Evolutionary conservation across 2,329 filamentous ascomycete species (phyloP).

Genomic region (Orbilia quercus): DNA sequence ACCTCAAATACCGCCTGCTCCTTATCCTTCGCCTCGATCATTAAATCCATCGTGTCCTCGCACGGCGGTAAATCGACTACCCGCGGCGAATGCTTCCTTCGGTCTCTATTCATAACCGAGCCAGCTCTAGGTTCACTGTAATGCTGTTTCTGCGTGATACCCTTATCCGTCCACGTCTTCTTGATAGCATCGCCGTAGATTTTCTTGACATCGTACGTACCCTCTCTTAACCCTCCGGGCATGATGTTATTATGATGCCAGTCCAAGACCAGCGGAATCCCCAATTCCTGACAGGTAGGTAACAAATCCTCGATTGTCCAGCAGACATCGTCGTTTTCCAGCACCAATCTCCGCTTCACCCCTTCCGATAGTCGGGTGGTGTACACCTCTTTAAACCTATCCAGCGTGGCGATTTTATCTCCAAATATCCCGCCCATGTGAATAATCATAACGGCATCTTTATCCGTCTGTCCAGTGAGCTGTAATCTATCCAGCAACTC

Average conservation of each 20-base stretch:
- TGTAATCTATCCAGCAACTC: constrained; percentile 83
- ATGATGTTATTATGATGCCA: constrained; percentile 97
- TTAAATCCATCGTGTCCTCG: constrained; percentile 85
- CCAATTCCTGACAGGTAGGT: constrained; percentile 90
- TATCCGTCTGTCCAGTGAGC: constrained; percentile 79
- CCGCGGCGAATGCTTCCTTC: constrained; percentile 85
- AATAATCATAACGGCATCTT: constrained; percentile 91
- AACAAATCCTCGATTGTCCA: constrained; percentile 94
- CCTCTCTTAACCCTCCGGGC: constrained; percentile 79
- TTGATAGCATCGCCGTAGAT: constrained; percentile 79
- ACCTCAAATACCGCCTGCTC: constrained; percentile 95
- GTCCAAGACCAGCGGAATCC: constrained; percentile 91
- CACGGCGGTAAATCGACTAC: constrained; percentile 86
- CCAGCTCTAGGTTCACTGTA: constrained; percentile 83
- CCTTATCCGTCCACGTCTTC: constrained; percentile 84
- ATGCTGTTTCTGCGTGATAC: constrained; percentile 94
- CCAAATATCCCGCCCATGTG: constrained; percentile 94
- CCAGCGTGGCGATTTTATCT: constrained; percentile 81
- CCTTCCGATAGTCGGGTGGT: constrained; percentile 70
- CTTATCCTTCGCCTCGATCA: constrained; percentile 99
- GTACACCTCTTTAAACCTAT: constrained; percentile 82
- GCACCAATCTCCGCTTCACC: constrained; percentile 82
- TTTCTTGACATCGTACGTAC: constrained; percentile 80
- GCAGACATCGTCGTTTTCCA: constrained; percentile 93
- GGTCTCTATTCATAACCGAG: constrained; percentile 80